Evolutionary conservation across 495 filamentous ascomycete genomes (phyloP).

Genomic region (Emericellopsis terricola): DNA sequence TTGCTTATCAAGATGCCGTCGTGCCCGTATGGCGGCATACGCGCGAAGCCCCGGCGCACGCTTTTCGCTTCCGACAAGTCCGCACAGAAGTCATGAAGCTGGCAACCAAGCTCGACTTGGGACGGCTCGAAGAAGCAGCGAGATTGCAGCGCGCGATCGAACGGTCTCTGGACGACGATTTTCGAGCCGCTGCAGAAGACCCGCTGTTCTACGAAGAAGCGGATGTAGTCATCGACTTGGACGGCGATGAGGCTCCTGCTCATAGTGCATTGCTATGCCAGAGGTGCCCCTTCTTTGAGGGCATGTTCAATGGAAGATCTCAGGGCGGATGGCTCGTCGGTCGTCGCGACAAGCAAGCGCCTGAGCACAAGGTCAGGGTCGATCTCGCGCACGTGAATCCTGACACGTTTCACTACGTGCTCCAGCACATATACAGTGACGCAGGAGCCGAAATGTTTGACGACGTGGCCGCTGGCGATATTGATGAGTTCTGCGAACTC

Average conservation of each 20-base stretch:
- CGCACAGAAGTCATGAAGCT: conserved; percentile 70
- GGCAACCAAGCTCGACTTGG: conserved; percentile 46
- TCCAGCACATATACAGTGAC: conserved; percentile 74
- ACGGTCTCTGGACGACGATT: conserved; percentile 44
- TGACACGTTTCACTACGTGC: conserved; percentile 55
- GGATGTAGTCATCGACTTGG: conserved; percentile 62
- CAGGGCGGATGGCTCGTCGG: conserved; percentile 63
- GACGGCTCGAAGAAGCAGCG: conserved; percentile 52
- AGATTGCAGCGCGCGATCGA: conserved; percentile 50
- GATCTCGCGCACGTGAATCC: conserved; percentile 68
- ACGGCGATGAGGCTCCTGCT: conserved; percentile 41
- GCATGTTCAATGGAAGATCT: conserved; percentile 72
- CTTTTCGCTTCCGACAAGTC: conserved; percentile 54
- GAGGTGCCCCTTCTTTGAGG: conserved; percentile 83
- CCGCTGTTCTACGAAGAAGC: conserved; percentile 50
- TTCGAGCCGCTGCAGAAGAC: conserved; percentile 47
- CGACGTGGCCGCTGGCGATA: conserved; percentile 43
- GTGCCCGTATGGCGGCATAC: conserved; percentile 74
- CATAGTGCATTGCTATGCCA: conserved; percentile 67
- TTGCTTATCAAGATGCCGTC: conserved; percentile 61
- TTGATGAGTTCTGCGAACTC: conserved; percentile 73
- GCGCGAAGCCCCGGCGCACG: conserved; percentile 39
- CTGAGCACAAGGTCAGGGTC: conserved; percentile 41
- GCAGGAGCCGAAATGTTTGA: conserved; percentile 68
- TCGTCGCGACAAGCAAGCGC: conserved; percentile 31